A percentile compares a stretch with the other conserved stretches of the same genome.
Conservation (phyloP, 805 yeast genomes). For the Saccharomycopsis fermentans region DNA sequence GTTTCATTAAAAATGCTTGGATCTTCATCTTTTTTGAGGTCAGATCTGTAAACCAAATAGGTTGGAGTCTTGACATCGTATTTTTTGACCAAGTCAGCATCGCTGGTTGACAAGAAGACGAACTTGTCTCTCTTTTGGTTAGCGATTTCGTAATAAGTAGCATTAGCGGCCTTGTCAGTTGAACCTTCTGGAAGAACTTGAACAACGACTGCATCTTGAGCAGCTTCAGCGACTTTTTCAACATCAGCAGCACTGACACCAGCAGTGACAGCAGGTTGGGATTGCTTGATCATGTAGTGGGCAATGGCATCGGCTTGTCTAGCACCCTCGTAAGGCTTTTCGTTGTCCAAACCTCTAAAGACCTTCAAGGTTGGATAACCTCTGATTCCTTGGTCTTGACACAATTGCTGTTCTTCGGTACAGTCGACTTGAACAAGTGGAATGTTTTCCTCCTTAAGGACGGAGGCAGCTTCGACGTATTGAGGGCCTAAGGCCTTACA, state of each 20-base stretch:
- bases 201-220: conserved; percentile 45
- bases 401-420: conserved; percentile 64
- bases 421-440: conserved; percentile 80
- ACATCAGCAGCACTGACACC: conserved; percentile 40
- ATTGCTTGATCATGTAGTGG: conserved; percentile 68
- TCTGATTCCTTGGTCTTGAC: conserved; percentile 54
- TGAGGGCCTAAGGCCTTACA: conserved; percentile 85
- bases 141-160: conserved; percentile 30
- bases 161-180: conserved; percentile 22
- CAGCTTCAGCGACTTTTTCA: conserved; percentile 31
- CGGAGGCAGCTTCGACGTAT: conserved; percentile 61
- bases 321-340: conserved; percentile 62
- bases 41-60: conserved; percentile 35
- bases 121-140: conserved; percentile 34
- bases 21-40: conserved; percentile 24
- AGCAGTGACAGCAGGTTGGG: conserved; percentile 63
- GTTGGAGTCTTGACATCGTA: conserved; percentile 35
- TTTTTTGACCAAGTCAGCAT: conserved; percentile 30
- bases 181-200: conserved; percentile 33
- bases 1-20: conserved; percentile 21
- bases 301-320: conserved; percentile 75
- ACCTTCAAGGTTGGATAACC: conserved; percentile 84
- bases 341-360: conserved; percentile 42
- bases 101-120: conserved; percentile 25
- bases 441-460: conserved; percentile 48